Evolutionary conservation across 495 filamentous ascomycete species (phyloP), one percentile per base, ranked within the genome.

Genomic region (Chaetomidium leptoderma): DNA sequence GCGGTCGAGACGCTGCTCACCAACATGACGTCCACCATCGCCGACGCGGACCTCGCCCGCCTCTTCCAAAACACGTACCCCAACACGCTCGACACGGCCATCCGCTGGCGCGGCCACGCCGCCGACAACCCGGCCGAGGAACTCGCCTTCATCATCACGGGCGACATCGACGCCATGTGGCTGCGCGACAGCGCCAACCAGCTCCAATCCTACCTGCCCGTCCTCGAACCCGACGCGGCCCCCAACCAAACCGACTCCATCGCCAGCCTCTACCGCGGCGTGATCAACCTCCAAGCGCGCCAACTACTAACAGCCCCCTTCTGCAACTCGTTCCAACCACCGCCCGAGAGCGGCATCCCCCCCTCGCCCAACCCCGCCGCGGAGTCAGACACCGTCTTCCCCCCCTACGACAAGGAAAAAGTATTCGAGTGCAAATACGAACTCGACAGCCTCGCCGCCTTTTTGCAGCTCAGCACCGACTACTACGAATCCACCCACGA

Each of bases 91-190:
- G 85, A 88, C 62, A 89, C 86, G 5, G 82, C 85, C 2, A 76
- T 89, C 56, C 78, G 76, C 48, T 88, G 82, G 83, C 81, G 75
- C 59, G 85, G 84, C 2, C 69, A 71, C 54, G 77, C 81, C 16
- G 67, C 69, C 50, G 70, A 75, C 62, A 68, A 76, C 54, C 63
- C 64, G 4, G 68, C 64, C 29, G 75, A 80, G 58, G 70, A 77
- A 53, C 72, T 79, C 29, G 70, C 76, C 44, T 79, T 80, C 53
- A 56, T 78, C 54, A 72, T 73, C 39, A 78, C 75, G 1, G 75
- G 75, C 26, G 90, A 96, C 68, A 95, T 96, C 70, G 74, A 83
- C 66, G 85, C 85, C 48, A 86, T 87, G 83, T 88, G 86, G 85
- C 72, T 89, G 44, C 77, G 85, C 27, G 86, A 87, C 63, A 83